Conservation (phyloP, 371 early-diverging fungal genomes). For the Gilbertella persicaria region DNA sequence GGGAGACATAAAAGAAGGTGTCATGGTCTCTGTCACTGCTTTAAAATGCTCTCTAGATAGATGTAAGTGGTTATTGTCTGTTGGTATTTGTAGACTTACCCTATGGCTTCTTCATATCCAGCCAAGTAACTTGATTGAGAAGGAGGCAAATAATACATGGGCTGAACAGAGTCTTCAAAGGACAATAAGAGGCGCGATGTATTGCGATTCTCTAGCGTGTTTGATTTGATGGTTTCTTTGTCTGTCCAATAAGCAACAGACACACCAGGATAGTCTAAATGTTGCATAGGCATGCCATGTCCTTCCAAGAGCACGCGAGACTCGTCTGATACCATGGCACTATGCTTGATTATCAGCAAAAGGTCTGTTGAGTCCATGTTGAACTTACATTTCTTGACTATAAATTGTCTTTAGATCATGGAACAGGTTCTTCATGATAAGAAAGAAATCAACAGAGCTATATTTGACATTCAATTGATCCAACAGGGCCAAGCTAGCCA, state of each 20-base stretch:
- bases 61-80: slow-evolving; percentile 19
- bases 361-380: too few relatives aligned
- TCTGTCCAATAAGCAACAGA: slow-evolving; percentile 60
- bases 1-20: slow-evolving; percentile 32
- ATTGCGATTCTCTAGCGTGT: not conserved
- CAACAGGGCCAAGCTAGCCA: slow-evolving; percentile 52
- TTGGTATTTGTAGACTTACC: slow-evolving; percentile 19
- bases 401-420: slow-evolving; percentile 41
- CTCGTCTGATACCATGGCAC: slow-evolving; percentile 23
- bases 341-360: too few relatives aligned
- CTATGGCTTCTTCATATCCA: slow-evolving; percentile 36
- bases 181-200: slow-evolving; percentile 32
- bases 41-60: slow-evolving; percentile 28
- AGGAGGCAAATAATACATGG: slow-evolving; percentile 29
- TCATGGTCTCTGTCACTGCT: slow-evolving; percentile 29
- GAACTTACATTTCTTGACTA: slow-evolving; percentile 48
- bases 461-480: slow-evolving; percentile 58
- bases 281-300: slow-evolving; percentile 56
- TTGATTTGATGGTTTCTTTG: slow-evolving; percentile 8
- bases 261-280: slow-evolving; percentile 55
- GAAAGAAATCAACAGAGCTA: slow-evolving; percentile 54
- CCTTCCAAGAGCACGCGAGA: slow-evolving; percentile 51
- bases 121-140: slow-evolving; percentile 28
- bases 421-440: slow-evolving; percentile 45
- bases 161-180: slow-evolving; percentile 38